Base-by-base conservation (phyloP, 148 eudicot species). In the Diospyros lotus region DNA sequence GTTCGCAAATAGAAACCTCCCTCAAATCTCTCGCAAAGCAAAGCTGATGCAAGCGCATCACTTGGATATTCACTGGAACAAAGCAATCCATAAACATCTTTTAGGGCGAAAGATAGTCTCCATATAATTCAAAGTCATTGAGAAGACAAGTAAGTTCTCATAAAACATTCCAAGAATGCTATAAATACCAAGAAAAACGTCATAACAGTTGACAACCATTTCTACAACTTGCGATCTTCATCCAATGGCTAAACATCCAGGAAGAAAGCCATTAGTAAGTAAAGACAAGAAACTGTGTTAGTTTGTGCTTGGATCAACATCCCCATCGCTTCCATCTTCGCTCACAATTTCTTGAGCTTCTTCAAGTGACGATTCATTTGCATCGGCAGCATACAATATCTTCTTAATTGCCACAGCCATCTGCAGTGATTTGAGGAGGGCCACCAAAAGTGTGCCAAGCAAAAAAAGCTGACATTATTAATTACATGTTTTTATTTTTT, bases 341-440 rank as follows among this genome's bases (percentile, higher is more conserved):
- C 80, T 28, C 46, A 87, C 50, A 42, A 85, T 73, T 73, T 87
- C 85, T 66, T 89, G 95, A 69, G 98, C 96, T 81, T 86, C 95
- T 40, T 79, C 84, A 41, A 89, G 87, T 44, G 83, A 85, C 0
- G 93, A 85, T 66, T 86, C 97, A 77, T 86, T 81, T n/a, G 76
- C 92, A 68, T 91, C 98, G 53, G 82, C 82, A 55, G 97, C 93
- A 79, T 94, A 94, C 74, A 94, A 69, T 77, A 94, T 89, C 92
- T 84, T 91, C 84, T 87, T 92, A 12, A 90, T 68, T 15, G 93
- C 95, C 69, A 76, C 80, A 13, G 89, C 88, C 90, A 94, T 80
- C 98, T 92, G 89, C 84, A 75, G 39, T 15, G 50, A 44, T 59
- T 59, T 10, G n/a, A 65, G 59, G 10, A 17, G 9, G 48, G 11